Evolutionary conservation across 495 filamentous ascomycete species (phyloP), one percentile per base, ranked within the genome.

Genomic region (Talaromyces trachyspermus): DNA sequence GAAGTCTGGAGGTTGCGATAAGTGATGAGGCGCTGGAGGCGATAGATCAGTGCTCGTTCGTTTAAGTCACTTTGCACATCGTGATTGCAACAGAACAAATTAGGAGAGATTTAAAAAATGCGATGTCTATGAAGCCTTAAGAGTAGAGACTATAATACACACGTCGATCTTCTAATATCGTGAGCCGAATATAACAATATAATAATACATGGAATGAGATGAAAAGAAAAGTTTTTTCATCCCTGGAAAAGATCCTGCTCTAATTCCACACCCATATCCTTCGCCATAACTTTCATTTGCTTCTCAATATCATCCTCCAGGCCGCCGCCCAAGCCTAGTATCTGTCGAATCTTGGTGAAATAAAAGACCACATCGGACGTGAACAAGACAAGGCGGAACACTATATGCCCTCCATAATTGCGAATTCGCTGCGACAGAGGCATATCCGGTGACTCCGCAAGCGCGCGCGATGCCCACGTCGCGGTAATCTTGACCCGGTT

Each of bases 401-500:
- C 44, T 8, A 94, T 18, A 65, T 98, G 91, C 4, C 75, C 68
- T 29, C 78, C 78, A 17, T 71, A 72, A 57, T 83, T 81, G 8
- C 71, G 56, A 38, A 78, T 63, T 54, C 80, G 70, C 60, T 84
- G 68, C 4, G 51, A 38, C 53, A 77, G 74, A 7, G 70, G 70
- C 30, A 86, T 70, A 62, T 80, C 75, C 40, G 73, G 68, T 41
- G 77, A 77, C 55, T 92, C 84, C 20, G 80, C 85, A 11, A 95
- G 64, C 41, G 85, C 85, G 8, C 86, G 70, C 30, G 78, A 85
- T 0, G 92, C 92, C 92, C 92, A 96, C 30, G 75, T 74, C 11
- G 89, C 91, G 27, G 90, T 95, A 55, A 95, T 89, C 70, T 95
- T 96, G 53, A 98, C 81, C 1, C 92, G 70, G 61, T 98, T 98